A percentile compares a stretch with the other conserved stretches of the same genome.
These are phyloP conservation scores for Huntiella abstrusa DNA, from an alignment of 2,329 filamentous ascomycete species.

Conservation along the genomic window DNA sequence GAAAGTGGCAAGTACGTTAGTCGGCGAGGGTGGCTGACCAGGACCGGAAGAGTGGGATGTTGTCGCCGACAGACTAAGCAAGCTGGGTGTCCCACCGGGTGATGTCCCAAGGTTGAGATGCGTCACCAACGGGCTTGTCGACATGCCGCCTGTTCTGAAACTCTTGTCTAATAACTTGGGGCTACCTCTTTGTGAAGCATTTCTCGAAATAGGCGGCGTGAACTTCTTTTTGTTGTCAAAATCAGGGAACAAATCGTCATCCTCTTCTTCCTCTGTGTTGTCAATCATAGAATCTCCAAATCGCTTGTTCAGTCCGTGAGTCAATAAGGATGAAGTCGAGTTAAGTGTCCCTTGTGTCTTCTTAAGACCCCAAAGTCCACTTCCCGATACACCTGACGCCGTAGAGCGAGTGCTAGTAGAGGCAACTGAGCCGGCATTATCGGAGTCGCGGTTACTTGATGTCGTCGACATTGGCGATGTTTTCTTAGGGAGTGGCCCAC, in stretches of 20 bases:
- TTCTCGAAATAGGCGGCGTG: slow-evolving; percentile 8
- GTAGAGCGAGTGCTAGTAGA: slow-evolving; percentile 13
- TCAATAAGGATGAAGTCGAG: too few relatives aligned
- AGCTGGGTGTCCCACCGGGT: too few relatives aligned
- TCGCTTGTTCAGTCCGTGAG: too few relatives aligned
- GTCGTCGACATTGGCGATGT: slow-evolving; percentile 7
- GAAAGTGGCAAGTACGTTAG: too few relatives aligned
- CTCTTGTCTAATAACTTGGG: slow-evolving; percentile 1
- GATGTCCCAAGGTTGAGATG: too few relatives aligned
- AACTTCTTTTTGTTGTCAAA: slow-evolving; percentile 24
- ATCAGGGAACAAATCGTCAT: slow-evolving; percentile 33
- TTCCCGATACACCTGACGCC: slow-evolving; percentile 21
- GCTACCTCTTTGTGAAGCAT: slow-evolving; percentile 7
- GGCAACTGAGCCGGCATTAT: slow-evolving; percentile 13
- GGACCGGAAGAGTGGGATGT: too few relatives aligned
- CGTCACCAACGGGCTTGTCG: background rate
- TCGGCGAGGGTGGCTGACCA: too few relatives aligned
- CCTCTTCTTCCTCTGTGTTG: slow-evolving; percentile 24
- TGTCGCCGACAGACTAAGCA: too few relatives aligned
- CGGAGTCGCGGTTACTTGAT: background rate
- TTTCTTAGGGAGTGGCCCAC: too few relatives aligned
- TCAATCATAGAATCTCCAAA: too few relatives aligned
- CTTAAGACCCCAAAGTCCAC: slow-evolving; percentile 28
- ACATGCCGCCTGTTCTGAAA: background rate
- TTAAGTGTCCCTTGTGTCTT: background rate